Evolutionary conservation across 1,139 yeast species (phyloP).

Genomic region (Eremothecium gossypii): DNA sequence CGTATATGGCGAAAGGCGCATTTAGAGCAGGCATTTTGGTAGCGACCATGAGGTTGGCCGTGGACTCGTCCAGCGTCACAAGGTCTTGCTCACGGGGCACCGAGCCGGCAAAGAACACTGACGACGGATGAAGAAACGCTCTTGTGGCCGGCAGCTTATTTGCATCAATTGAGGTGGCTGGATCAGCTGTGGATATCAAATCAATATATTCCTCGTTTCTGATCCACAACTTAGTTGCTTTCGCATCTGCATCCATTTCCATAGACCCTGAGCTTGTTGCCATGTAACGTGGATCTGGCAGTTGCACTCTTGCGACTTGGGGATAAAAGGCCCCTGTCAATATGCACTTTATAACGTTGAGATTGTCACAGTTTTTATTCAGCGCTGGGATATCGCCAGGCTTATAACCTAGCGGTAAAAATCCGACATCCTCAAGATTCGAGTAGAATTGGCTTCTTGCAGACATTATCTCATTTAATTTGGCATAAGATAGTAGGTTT

Average conservation of each 20-base stretch:
- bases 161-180: constrained; percentile 9
- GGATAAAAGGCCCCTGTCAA: constrained; percentile 80
- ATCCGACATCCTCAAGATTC: constrained; percentile 66
- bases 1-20: constrained; percentile 48
- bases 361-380: constrained; percentile 45
- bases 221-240: constrained; percentile 62
- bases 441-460: constrained; percentile 60
- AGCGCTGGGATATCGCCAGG: constrained; percentile 18
- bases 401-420: constrained; percentile 46
- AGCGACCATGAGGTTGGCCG: constrained; percentile 18
- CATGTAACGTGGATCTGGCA: constrained; percentile 71
- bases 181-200: constrained; percentile 13
- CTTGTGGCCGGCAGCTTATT: constrained; percentile 46
- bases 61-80: constrained; percentile 22
- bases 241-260: constrained; percentile 76
- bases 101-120: constrained; percentile 44
- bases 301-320: constrained; percentile 66
- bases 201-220: constrained; percentile 44
- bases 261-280: constrained; percentile 70
- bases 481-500: constrained; percentile 52
- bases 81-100: constrained; percentile 37
- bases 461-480: constrained; percentile 63
- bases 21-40: constrained; percentile 27
- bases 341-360: constrained; percentile 50
- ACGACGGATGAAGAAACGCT: constrained; percentile 78